Evolutionary conservation across 2,329 filamentous ascomycete genomes (phyloP).

Genomic region (Helotiales sp.): DNA sequence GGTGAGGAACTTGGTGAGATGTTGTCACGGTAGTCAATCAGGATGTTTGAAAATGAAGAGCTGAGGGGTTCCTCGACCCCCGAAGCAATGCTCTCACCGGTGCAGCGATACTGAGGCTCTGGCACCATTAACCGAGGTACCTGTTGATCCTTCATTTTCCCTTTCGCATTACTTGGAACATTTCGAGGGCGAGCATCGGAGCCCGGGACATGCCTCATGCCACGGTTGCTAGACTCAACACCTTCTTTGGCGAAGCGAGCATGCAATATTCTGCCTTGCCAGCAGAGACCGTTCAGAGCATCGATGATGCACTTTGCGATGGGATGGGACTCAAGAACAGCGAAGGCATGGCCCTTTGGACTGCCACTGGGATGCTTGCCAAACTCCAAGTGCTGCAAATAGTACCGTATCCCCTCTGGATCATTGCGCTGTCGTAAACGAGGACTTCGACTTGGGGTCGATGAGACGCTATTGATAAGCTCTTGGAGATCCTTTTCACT

Average conservation of each 20-base stretch:
- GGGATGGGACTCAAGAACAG: constrained; percentile 20
- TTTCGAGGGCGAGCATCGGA: background rate
- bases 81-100: background rate
- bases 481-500: constrained; percentile 15
- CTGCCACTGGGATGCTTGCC: constrained; percentile 20
- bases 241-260: constrained; percentile 28
- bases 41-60: background rate
- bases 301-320: constrained; percentile 22
- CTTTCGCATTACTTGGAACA: background rate
- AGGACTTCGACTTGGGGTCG: background rate
- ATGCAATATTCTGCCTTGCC: constrained; percentile 14
- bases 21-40: background rate
- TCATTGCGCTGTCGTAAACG: background rate
- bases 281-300: constrained; percentile 12
- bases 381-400: constrained; percentile 25
- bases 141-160: background rate
- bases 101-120: background rate
- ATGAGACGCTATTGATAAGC: constrained; percentile 16
- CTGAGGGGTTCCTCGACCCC: background rate
- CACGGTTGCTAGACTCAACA: background rate
- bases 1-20: background rate
- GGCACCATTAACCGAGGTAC: background rate
- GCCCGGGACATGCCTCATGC: background rate
- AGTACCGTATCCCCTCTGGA: background rate
- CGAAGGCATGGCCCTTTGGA: constrained; percentile 32